Evolutionary conservation across 371 early-diverging fungal species (phyloP).

Genomic region (Polyrhizophydium stewartii): DNA sequence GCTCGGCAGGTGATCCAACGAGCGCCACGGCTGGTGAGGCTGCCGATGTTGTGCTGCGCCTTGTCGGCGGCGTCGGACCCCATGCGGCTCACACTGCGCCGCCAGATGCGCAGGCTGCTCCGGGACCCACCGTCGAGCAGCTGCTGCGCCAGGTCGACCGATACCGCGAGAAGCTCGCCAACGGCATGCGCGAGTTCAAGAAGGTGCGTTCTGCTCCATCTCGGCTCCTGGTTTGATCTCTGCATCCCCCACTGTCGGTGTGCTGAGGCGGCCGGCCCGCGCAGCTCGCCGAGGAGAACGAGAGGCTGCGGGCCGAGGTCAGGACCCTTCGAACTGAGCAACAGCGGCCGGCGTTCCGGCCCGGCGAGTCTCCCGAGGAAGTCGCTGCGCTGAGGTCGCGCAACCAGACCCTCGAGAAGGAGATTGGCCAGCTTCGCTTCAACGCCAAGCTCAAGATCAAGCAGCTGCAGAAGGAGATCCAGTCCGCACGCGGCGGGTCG

Average conservation of each 20-base stretch:
- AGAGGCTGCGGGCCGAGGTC: background rate
- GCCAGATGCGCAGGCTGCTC: no score
- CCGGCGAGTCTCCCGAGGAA: slow-evolving; percentile 2
- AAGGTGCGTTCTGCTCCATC: background rate
- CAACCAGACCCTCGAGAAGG: slow-evolving; percentile 2
- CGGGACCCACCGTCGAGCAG: background rate
- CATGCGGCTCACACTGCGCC: no score
- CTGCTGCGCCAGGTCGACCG: background rate
- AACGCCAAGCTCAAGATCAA: slow-evolving; percentile 8
- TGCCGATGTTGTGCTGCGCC: no score
- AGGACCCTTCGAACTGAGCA: background rate
- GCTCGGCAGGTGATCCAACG: no score
- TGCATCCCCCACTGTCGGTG: background rate
- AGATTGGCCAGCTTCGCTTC: slow-evolving; percentile 1
- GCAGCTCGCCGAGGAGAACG: slow-evolving; percentile 1
- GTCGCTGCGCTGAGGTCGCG: background rate
- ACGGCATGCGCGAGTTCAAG: slow-evolving; percentile 2
- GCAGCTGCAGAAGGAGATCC: slow-evolving; percentile 3
- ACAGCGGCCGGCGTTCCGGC: background rate
- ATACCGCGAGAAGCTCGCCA: slow-evolving; percentile 2
- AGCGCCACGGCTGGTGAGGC: no score
- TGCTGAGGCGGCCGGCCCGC: background rate
- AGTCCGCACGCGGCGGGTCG: background rate
- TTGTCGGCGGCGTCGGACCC: no score
- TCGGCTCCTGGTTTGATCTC: background rate